Evolutionary conservation across 2,329 filamentous ascomycete genomes (phyloP).

Genomic region (Exutisphaerella laricina): DNA sequence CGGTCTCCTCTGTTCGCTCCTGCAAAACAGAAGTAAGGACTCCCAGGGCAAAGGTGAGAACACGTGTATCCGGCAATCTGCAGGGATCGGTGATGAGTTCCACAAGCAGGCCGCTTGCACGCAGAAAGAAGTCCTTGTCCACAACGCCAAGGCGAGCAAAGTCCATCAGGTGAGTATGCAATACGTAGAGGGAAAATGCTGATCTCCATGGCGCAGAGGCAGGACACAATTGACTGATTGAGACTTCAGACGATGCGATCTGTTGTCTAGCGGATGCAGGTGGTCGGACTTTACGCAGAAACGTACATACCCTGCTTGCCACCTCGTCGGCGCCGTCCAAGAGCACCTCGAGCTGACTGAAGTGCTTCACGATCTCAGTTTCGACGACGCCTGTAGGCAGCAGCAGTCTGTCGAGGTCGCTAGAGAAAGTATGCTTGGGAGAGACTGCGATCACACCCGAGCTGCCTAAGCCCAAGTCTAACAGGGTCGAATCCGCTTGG

Average conservation of each 20-base stretch:
- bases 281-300: constrained; percentile 50
- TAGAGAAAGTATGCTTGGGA: constrained; percentile 23
- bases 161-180: constrained; percentile 55
- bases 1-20: constrained; percentile 3
- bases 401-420: constrained; percentile 25
- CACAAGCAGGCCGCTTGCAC: constrained; percentile 25
- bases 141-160: constrained; percentile 27
- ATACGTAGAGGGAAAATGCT: constrained; percentile 64
- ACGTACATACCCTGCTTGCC: constrained; percentile 12
- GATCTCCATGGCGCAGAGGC: constrained; percentile 58
- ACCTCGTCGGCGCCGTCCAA: constrained; percentile 62
- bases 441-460: constrained; percentile 25
- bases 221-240: constrained; percentile 61
- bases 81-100: constrained; percentile 21
- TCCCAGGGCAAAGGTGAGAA: constrained; percentile 15
- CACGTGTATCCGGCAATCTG: constrained; percentile 6
- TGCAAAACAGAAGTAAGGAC: constrained; percentile 24
- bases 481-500: constrained; percentile 14
- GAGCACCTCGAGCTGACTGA: constrained; percentile 76
- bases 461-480: constrained; percentile 18
- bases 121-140: constrained; percentile 27
- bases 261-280: constrained; percentile 38
- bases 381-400: constrained; percentile 54
- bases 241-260: constrained; percentile 51
- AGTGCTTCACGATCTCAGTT: constrained; percentile 72